These are phyloP conservation scores for Malus hybrid DNA, from an alignment of 331 rosid species.

Conservation along the genomic window DNA sequence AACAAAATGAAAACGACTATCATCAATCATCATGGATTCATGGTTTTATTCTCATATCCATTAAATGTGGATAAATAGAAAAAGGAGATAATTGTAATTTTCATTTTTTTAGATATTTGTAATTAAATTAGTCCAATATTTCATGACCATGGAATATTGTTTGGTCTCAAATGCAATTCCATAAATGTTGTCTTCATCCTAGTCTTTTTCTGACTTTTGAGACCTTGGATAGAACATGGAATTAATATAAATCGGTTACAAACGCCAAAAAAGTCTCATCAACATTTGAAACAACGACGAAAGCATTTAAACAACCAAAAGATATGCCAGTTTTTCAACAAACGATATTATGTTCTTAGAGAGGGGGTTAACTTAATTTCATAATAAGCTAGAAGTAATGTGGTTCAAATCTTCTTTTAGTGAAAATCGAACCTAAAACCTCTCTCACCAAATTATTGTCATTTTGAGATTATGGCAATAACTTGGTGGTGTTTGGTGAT, in stretches of 20 bases:
- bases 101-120: neutral
- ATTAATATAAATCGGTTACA: too few relatives aligned
- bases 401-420: fast-evolving
- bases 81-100: neutral
- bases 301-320: too few relatives aligned
- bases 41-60: too few relatives aligned
- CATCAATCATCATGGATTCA: too few relatives aligned
- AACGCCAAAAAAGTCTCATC: neutral
- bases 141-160: neutral
- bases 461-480: too few relatives aligned
- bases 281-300: neutral
- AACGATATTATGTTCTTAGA: too few relatives aligned
- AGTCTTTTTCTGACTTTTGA: neutral
- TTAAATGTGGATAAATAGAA: neutral
- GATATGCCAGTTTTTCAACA: too few relatives aligned
- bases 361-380: fast-evolving
- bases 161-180: neutral
- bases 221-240: neutral
- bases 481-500: too few relatives aligned
- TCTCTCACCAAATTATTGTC: too few relatives aligned
- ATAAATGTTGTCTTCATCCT: neutral
- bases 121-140: neutral
- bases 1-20: neutral
- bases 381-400: fast-evolving
- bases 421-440: fast-evolving